A percentile compares a stretch with the other conserved stretches of the same genome.
Evolutionary conservation across 257 asterid species (phyloP).

Genomic region (Linaria vulgaris): DNA sequence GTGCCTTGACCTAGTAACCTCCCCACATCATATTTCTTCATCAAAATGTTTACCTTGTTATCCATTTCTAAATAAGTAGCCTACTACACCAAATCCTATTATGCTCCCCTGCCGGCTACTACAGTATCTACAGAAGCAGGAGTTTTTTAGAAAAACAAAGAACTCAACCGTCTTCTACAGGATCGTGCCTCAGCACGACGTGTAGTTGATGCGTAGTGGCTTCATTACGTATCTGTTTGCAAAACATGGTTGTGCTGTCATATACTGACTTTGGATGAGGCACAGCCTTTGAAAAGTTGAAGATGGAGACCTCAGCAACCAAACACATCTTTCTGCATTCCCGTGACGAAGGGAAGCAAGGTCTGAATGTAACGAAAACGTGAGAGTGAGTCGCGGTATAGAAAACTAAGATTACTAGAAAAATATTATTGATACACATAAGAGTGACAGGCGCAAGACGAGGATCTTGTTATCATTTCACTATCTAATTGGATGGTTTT

Average conservation of each 20-base stretch:
- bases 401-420: background rate
- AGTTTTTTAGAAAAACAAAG: slow-evolving; percentile 17
- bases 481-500: too few relatives aligned
- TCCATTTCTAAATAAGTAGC: slow-evolving; percentile 38
- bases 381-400: background rate
- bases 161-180: slow-evolving; percentile 25
- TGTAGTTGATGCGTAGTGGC: too few relatives aligned
- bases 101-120: slow-evolving; percentile 23
- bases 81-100: slow-evolving; percentile 13
- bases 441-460: too few relatives aligned
- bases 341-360: background rate
- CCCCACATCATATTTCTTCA: slow-evolving; percentile 74
- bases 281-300: background rate
- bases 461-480: background rate
- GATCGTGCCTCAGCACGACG: slow-evolving; percentile 18
- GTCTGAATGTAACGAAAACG: background rate
- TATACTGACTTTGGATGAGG: slow-evolving; percentile 17
- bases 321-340: slow-evolving; percentile 18
- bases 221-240: too few relatives aligned
- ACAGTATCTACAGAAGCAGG: slow-evolving; percentile 24
- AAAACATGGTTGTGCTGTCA: slow-evolving; percentile 12
- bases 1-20: slow-evolving; percentile 80
- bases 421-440: too few relatives aligned
- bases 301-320: background rate
- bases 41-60: slow-evolving; percentile 52